These are phyloP conservation scores for Mycena vulgaris DNA, from an alignment of 768 basidiomycete species.

Conservation along the genomic window DNA sequence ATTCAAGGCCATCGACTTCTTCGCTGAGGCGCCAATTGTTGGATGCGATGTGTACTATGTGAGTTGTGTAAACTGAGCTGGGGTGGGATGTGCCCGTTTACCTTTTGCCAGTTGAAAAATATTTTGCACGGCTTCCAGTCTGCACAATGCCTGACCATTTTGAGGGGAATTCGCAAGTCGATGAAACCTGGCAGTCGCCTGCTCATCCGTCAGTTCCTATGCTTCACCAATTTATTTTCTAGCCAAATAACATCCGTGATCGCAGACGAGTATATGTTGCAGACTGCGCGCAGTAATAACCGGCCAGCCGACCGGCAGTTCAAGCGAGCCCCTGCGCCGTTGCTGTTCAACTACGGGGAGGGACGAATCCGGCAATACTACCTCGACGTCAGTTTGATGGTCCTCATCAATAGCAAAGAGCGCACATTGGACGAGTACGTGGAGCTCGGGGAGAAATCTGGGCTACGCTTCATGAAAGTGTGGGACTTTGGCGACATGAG, in stretches of 20 bases:
- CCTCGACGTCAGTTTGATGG: constrained; percentile 37
- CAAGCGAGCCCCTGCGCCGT: constrained; percentile 28
- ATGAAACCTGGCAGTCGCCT: constrained; percentile 32
- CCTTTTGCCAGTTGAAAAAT: too few relatives aligned
- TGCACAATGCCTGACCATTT: constrained; percentile 23
- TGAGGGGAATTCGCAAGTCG: too few relatives aligned
- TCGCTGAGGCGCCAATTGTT: constrained; percentile 52
- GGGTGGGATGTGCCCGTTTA: not conserved
- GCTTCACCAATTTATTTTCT: not conserved
- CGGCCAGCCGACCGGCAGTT: constrained; percentile 11
- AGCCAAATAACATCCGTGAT: constrained; percentile 18
- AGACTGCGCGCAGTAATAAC: not conserved
- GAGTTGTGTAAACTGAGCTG: constrained; percentile 31
- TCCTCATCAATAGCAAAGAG: constrained; percentile 32
- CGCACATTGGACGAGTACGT: constrained; percentile 35
- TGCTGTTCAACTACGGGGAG: constrained; percentile 33
- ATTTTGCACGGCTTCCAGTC: constrained; percentile 30
- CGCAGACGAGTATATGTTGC: constrained; percentile 29
- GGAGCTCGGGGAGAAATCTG: constrained; percentile 26
- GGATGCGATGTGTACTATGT: constrained; percentile 61
- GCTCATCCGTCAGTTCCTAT: constrained; percentile 27
- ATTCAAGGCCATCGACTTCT: constrained; percentile 58
- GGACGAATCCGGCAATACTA: constrained; percentile 23
- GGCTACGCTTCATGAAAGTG: constrained; percentile 31
- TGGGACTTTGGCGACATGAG: constrained; percentile 39